phyloP scores from a whole-genome alignment of 495 filamentous ascomycete species.

The Neurospora tetraspora region DNA sequence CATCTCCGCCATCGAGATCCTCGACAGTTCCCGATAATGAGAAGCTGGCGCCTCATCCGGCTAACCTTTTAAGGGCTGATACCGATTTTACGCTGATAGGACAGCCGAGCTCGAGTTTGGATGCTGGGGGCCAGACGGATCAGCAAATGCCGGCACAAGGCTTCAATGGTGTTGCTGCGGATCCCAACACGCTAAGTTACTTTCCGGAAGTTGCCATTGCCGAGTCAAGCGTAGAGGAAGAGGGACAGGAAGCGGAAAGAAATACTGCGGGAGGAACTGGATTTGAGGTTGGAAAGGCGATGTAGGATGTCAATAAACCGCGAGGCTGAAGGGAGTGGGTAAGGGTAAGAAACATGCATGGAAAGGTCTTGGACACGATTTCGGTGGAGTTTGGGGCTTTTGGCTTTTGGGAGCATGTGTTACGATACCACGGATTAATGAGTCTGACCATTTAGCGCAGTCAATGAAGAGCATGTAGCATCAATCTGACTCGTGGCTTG shows the following conservation, averaged over 20 bases:
- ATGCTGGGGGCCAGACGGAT: background rate
- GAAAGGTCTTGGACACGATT: background rate
- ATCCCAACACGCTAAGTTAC: background rate
- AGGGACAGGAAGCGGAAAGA: background rate
- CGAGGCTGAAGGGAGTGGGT: background rate
- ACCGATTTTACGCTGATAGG: background rate
- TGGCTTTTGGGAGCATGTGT: background rate
- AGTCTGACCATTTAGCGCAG: no score
- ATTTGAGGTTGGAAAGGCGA: background rate
- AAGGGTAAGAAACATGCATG: background rate
- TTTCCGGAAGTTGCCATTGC: background rate
- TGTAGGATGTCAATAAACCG: background rate
- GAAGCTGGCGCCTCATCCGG: background rate
- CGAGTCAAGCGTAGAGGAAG: background rate
- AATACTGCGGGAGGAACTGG: background rate
- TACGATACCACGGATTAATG: background rate
- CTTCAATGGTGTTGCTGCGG: background rate
- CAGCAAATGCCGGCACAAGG: background rate
- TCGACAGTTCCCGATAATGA: background rate
- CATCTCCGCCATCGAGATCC: background rate
- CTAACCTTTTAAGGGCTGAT: background rate
- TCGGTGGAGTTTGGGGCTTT: background rate
- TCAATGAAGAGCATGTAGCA: background rate
- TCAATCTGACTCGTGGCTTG: background rate
- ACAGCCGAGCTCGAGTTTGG: background rate